phyloP scores from a whole-genome alignment of 2,329 filamentous ascomycete species.

The Fusarium piperis region DNA sequence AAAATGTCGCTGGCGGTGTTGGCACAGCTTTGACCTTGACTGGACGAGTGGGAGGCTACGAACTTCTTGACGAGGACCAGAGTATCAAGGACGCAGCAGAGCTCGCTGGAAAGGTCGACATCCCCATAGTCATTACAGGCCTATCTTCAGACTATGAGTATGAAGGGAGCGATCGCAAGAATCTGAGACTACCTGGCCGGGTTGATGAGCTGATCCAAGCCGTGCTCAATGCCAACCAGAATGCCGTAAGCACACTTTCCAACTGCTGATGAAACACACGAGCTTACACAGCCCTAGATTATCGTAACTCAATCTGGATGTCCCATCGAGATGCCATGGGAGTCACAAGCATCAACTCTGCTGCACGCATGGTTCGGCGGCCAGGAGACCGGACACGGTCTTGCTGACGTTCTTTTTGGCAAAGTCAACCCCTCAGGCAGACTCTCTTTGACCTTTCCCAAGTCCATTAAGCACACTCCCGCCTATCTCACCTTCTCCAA shows the following conservation, averaged over 20 bases:
- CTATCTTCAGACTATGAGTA: constrained; percentile 58
- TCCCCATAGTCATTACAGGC: constrained; percentile 64
- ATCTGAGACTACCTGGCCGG: constrained; percentile 69
- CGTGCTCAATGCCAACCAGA: constrained; percentile 65
- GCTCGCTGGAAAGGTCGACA: constrained; percentile 54
- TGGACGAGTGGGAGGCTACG: constrained; percentile 31
- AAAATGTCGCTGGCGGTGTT: constrained; percentile 33
- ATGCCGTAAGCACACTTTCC: constrained; percentile 59
- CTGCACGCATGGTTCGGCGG: constrained; percentile 44
- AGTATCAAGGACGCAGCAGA: constrained; percentile 47
- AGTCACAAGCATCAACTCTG: constrained; percentile 45
- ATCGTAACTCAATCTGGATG: constrained; percentile 54
- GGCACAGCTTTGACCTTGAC: constrained; percentile 32
- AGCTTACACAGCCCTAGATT: constrained; percentile 1
- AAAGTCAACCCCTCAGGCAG: constrained; percentile 58
- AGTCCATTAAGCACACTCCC: constrained; percentile 71
- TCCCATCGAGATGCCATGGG: constrained; percentile 55
- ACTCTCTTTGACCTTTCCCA: constrained; percentile 73
- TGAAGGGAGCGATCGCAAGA: constrained; percentile 74
- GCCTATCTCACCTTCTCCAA: constrained; percentile 73
- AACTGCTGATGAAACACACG: rapidly evolving
- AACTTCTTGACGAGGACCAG: constrained; percentile 38
- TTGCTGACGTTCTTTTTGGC: constrained; percentile 41
- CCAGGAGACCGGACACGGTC: constrained; percentile 39
- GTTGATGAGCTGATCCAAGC: constrained; percentile 68